Evolutionary conservation across 169 alveolate genomes (phyloP).

Genomic region (Eimeria brunetti): DNA sequence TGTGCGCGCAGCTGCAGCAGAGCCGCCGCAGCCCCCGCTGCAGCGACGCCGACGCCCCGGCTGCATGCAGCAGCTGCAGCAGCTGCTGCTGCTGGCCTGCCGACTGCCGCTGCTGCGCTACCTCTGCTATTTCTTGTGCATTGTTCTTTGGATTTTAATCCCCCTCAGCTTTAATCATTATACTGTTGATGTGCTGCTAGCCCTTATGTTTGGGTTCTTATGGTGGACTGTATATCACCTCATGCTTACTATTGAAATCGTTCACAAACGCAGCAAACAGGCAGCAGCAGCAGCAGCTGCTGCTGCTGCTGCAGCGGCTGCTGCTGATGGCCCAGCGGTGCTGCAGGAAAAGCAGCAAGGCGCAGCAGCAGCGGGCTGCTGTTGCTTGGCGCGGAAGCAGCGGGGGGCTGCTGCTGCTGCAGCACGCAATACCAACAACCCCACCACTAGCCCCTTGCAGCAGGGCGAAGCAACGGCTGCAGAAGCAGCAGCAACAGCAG

Average conservation of each 20-base stretch:
- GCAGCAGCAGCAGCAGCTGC: too few species aligned
- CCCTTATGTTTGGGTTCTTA: background rate
- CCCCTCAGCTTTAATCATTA: conserved; percentile 23
- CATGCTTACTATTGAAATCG: background rate
- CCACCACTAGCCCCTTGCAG: too few species aligned
- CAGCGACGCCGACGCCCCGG: background rate
- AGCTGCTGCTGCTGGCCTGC: background rate
- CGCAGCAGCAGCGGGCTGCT: background rate
- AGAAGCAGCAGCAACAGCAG: background rate
- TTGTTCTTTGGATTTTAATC: background rate
- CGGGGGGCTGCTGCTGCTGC: background rate
- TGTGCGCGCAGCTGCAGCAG: background rate
- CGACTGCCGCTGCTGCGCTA: conserved; percentile 18
- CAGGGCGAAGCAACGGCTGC: background rate
- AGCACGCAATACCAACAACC: too few species aligned
- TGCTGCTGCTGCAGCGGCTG: too few species aligned
- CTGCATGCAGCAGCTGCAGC: background rate
- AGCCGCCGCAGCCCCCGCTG: background rate
- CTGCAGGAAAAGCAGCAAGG: background rate
- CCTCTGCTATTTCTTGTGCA: background rate
- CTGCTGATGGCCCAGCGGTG: background rate
- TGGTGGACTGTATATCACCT: background rate
- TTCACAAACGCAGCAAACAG: background rate
- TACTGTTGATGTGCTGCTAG: background rate
- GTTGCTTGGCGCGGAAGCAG: background rate